A percentile compares a stretch with the other conserved stretches of the same genome.
These are phyloP conservation scores for Venturia nashicola DNA, from an alignment of 2,329 filamentous ascomycete species.

Conservation along the genomic window DNA sequence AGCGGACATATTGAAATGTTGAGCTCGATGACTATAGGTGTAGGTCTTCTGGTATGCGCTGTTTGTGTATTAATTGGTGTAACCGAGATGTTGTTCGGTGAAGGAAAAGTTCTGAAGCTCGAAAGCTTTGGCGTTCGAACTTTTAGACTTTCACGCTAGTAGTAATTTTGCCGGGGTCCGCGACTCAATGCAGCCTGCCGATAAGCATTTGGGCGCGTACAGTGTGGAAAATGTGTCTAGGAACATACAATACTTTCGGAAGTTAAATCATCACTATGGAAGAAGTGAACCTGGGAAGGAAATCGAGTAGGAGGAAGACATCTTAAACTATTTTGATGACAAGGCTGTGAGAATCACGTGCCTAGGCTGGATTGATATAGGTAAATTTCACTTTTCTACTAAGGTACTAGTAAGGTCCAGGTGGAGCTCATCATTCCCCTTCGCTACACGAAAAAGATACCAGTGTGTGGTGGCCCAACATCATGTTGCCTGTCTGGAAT, in stretches of 20 bases:
- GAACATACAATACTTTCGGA: no score
- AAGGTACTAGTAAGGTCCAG: no score
- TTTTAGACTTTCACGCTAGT: neutral
- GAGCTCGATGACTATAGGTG: neutral
- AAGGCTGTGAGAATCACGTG: neutral
- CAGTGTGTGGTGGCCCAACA: no score
- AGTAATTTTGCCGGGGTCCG: neutral
- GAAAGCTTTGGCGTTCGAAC: neutral
- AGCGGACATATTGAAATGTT: conserved; percentile 20
- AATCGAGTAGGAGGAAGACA: no score
- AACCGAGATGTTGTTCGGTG: neutral
- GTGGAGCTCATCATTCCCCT: no score
- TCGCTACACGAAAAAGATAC: no score
- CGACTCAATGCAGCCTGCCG: neutral
- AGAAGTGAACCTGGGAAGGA: no score
- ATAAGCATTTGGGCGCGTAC: neutral
- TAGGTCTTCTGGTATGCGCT: neutral
- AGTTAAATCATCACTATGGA: no score
- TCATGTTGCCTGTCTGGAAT: neutral
- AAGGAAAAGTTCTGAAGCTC: neutral
- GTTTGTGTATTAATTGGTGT: neutral
- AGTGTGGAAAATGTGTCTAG: no score
- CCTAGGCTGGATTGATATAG: neutral
- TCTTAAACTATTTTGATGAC: neutral
- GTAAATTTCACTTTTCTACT: neutral